Evolutionary conservation across 2,329 filamentous ascomycete species (phyloP), one percentile per base, ranked within the genome.

Genomic region (Aureobasidium sp.): DNA sequence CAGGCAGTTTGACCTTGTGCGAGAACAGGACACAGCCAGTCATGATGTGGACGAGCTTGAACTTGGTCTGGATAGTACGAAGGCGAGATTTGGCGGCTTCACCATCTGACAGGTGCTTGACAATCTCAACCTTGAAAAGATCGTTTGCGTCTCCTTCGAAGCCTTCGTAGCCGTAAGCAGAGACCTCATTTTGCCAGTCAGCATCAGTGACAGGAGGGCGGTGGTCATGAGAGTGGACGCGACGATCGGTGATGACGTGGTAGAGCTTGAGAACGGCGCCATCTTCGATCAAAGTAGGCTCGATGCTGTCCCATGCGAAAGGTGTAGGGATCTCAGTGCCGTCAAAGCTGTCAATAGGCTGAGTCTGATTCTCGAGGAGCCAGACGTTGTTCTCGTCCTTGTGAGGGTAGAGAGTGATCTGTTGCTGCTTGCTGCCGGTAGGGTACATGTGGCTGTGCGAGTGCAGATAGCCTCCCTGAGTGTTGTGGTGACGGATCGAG

Each of bases 371-470:
- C 75, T 98, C 93, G 54, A 97, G 68, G 30, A 96, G 72, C 82
- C 88, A 98, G 54, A 95, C 63, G 68, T 98, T 98, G 79, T 98
- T 98, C 67, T 95, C 89, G 64, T 98, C 93, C 78, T 97, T 97
- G 79, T 98, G 93, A 6, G 93, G 93, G 65, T 98, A 98, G 3
- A 98, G 81, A 1, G 93, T 98, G 63, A 98, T 89, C 69, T 98
- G 93, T 70, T 98, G 93, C 73, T 98, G 94, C 77, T 96, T 94
- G 78, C 90, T 96, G 60, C 93, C 93, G 7, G 84, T 88, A 3
- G 93, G 93, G 68, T 97, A 98, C 93, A 98, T 98, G 67, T 96
- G 85, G 63, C 83, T 82, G 70, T 98, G 93, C 6, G 93, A 97
- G 73, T 98, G 93, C 50, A 98, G 80, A 69, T 98, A 98, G 52